Base-by-base conservation (phyloP, 1,284 basidiomycete genomes). In the Clitocybe nebularis region DNA sequence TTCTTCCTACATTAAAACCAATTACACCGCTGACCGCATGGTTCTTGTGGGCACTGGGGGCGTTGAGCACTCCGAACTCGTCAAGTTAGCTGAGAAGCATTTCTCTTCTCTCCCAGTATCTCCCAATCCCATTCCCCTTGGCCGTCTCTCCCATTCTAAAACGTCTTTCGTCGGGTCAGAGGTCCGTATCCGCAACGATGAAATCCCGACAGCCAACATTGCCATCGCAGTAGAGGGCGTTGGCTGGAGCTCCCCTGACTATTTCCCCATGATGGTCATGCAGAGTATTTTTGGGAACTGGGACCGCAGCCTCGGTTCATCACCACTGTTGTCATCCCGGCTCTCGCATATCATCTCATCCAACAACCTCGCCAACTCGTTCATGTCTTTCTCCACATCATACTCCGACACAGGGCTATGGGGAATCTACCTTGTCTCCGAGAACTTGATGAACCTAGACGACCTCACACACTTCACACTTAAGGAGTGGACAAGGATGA, bases 351-450 rank as follows among this genome's bases (percentile, higher is more conserved):
- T 93, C 64, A 75, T 99, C 60, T 92, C 92, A 36, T 76, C 78
- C 50, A 89, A 98, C 81, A 93, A 93, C 75, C 89, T 99, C 61
- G 95, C 96, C 60, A 99, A 99, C 78, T 93, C 89, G 54, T 99
- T 91, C 85, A 96, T 98, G 92, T 93, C 90, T 51, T 99, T 99
- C 84, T 96, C 92, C 29, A 99, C 96, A 8, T 94, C 90, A n/a
- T 99, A 99, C 77, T 94, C 93, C 11, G 96, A 99, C 70, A 99
- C 94, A 13, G 96, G 95, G 59, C 84, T 99, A 35, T 99, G 96
- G 96, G 96, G 96, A 59, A 93, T 97, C 71, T 99, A 99, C 79
- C 71, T 97, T 45, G 89, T 93, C 46, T 85, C 90, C 20, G 96
- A 99, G 78, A 97, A 97, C 75, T 63, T 91, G 44, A 75, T 77